phyloP scores from a whole-genome alignment of 352 stramenopile genomes.

The Pythium sp. region DNA sequence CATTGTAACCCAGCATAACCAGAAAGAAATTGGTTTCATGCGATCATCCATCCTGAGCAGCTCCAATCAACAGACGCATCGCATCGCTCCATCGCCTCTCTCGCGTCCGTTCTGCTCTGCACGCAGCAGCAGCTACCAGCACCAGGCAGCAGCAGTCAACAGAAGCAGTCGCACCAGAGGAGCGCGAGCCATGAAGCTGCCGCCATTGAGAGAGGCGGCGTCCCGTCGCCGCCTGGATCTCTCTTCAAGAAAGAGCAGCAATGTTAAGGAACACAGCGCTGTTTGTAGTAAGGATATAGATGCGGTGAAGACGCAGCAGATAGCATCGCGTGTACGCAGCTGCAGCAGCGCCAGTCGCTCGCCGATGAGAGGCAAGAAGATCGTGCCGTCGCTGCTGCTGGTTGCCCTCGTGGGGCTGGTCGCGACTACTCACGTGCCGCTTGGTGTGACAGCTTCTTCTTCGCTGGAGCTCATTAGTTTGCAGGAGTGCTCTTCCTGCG shows the following conservation, averaged over 20 bases:
- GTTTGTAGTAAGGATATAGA: not conserved
- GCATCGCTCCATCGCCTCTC: not conserved
- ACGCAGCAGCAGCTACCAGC: not conserved
- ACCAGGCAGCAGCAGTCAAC: not conserved
- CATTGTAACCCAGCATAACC: not conserved
- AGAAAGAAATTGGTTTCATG: not conserved
- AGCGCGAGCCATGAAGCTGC: not conserved
- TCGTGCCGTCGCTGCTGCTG: slow-evolving; percentile 1
- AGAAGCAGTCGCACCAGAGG: not conserved
- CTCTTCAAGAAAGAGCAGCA: not conserved
- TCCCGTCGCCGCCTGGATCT: not conserved
- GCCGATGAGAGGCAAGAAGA: not conserved
- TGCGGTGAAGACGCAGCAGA: not conserved
- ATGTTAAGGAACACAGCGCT: not conserved
- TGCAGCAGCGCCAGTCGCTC: not conserved
- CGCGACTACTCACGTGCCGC: not conserved
- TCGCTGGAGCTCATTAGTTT: slow-evolving; percentile 12
- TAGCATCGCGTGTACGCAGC: not conserved
- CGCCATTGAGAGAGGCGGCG: not conserved
- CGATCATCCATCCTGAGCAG: not conserved
- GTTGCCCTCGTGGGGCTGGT: not conserved
- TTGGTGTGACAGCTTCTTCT: not conserved
- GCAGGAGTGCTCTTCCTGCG: slow-evolving; percentile 48
- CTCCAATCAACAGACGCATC: not conserved
- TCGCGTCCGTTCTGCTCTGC: not conserved